Evolutionary conservation across 768 basidiomycete species (phyloP).

Genomic region (Multifurca ochricompacta): DNA sequence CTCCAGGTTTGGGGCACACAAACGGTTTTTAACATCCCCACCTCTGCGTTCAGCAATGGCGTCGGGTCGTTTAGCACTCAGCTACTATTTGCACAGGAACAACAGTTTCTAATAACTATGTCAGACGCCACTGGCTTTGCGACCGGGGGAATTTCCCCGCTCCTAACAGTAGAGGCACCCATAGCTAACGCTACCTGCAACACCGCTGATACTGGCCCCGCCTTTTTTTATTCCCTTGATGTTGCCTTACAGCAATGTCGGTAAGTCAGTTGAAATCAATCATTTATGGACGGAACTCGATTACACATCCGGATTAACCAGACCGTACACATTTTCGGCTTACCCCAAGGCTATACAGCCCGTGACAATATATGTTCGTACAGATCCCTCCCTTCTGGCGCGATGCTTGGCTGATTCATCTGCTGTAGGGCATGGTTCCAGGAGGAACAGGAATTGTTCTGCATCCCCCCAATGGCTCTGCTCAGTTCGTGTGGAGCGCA

Average conservation of each 20-base stretch:
- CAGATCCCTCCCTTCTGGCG: not conserved
- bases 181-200: conserved; percentile 40
- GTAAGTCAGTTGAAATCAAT: conserved; percentile 29
- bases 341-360: conserved; percentile 44
- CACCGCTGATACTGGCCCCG: conserved; percentile 36
- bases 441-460: conserved; percentile 46
- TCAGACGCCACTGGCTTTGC: conserved; percentile 66
- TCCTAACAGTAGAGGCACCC: conserved; percentile 43
- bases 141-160: conserved; percentile 48
- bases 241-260: conserved; percentile 53
- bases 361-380: conserved; percentile 44
- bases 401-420: conserved; percentile 4
- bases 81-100: conserved; percentile 34
- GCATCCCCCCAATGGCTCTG: conserved; percentile 32
- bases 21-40: conserved; percentile 46
- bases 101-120: conserved; percentile 51
- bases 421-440: conserved; percentile 51
- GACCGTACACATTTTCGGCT: conserved; percentile 23
- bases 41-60: conserved; percentile 45
- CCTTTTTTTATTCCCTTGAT: conserved; percentile 45
- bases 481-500: conserved; percentile 41
- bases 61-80: conserved; percentile 43
- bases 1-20: conserved; percentile 31
- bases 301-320: not conserved
- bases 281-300: not conserved